A percentile compares a stretch with the other conserved stretches of the same genome.
Conservation (phyloP, 164 flowering plant genomes). For the Dillenia turbinata region DNA sequence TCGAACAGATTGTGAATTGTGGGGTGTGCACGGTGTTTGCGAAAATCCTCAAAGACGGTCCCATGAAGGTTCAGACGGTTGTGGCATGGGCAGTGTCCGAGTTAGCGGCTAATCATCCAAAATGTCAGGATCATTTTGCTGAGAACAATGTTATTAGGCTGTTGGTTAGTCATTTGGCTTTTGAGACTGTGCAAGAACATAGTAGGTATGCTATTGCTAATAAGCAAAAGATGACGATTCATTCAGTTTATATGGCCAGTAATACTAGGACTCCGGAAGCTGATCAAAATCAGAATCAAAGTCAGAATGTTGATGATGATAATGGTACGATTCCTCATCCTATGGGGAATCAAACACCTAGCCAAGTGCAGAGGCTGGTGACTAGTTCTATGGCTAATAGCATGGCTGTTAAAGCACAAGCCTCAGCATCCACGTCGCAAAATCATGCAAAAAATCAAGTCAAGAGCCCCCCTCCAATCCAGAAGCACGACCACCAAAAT, state of each 20-base stretch:
- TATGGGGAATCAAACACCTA: conserved; percentile 21
- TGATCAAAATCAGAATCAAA: neutral
- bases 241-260: conserved; percentile 55
- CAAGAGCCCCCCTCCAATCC: conserved; percentile 5
- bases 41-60: conserved; percentile 76
- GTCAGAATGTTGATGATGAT: conserved; percentile 2
- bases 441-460: neutral
- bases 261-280: conserved; percentile 3
- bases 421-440: conserved; percentile 8
- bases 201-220: conserved; percentile 65
- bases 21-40: conserved; percentile 77
- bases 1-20: conserved; percentile 62
- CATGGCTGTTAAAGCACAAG: conserved; percentile 26
- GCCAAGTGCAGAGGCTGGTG: conserved; percentile 56
- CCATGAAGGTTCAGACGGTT: conserved; percentile 58
- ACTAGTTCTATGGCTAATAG: conserved; percentile 41
- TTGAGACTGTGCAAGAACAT: conserved; percentile 87
- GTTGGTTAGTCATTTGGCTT: conserved; percentile 77
- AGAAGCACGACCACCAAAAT: conserved; percentile 10
- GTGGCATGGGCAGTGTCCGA: conserved; percentile 90
- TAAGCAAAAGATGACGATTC: conserved; percentile 46
- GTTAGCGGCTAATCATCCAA: conserved; percentile 56
- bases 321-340: conserved; percentile 31
- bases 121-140: conserved; percentile 76
- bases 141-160: conserved; percentile 66